phyloP scores from a whole-genome alignment of 371 early-diverging fungal species.

The Syncephalastrum sp. region DNA sequence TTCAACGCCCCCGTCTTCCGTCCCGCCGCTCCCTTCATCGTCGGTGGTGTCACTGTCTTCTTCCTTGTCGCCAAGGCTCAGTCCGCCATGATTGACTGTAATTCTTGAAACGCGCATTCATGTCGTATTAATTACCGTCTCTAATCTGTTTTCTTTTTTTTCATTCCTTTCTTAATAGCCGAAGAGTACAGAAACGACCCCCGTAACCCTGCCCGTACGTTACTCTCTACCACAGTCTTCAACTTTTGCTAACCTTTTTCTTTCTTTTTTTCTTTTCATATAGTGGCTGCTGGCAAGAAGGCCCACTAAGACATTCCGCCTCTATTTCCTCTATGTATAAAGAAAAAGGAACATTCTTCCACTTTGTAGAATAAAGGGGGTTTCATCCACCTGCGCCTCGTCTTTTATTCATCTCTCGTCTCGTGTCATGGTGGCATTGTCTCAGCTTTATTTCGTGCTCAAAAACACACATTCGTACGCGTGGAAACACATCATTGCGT shows the following conservation, averaged over 20 bases:
- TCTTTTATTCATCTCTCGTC: no score
- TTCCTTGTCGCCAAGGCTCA: constrained; percentile 52
- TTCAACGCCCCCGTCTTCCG: constrained; percentile 48
- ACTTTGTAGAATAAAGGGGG: no score
- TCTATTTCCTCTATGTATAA: no score
- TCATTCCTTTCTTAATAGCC: constrained; percentile 20
- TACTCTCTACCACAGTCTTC: neutral
- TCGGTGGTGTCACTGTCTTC: constrained; percentile 40
- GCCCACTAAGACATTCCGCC: constrained; percentile 34
- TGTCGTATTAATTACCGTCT: neutral
- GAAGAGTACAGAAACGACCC: constrained; percentile 56
- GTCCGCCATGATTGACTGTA: constrained; percentile 54
- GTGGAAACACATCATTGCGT: no score
- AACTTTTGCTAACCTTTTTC: neutral
- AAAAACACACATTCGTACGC: no score
- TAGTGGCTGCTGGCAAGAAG: constrained; percentile 56
- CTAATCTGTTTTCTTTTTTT: neutral
- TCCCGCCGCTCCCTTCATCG: constrained; percentile 51
- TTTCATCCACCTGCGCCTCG: no score
- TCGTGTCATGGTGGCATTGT: no score
- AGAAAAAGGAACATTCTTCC: no score
- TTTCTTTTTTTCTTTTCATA: constrained; percentile 6
- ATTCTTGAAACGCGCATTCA: neutral
- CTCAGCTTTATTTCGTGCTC: no score
- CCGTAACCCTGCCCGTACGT: constrained; percentile 61